Conservation (phyloP, 2,329 filamentous ascomycete species). For the Colletotrichum sp. region DNA sequence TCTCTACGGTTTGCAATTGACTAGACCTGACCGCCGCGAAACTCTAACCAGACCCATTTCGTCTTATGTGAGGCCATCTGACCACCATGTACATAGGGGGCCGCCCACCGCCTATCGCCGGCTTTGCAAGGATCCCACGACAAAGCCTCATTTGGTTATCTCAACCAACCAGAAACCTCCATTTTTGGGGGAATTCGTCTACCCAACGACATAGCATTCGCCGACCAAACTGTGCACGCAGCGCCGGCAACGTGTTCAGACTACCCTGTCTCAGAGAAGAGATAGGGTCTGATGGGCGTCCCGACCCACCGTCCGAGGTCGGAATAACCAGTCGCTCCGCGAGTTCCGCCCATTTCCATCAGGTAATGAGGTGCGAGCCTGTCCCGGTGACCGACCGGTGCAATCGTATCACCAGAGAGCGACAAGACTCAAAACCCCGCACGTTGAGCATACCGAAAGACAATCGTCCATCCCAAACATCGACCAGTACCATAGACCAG, state of each 20-base stretch:
- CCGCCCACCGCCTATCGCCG: constrained; percentile 19
- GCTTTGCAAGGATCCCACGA: constrained; percentile 16
- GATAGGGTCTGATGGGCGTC: not conserved
- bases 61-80: constrained; percentile 12
- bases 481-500: not conserved
- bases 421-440: constrained; percentile 14
- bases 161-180: constrained; percentile 8
- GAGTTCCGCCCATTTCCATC: constrained; percentile 10
- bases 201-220: constrained; percentile 1
- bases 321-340: constrained; percentile 22
- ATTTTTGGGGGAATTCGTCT: not conserved
- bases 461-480: constrained; percentile 3
- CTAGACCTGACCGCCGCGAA: not conserved
- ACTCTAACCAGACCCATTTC: not conserved
- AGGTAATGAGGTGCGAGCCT: constrained; percentile 1
- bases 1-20: not conserved
- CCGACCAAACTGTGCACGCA: not conserved
- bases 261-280: constrained; percentile 4
- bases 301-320: constrained; percentile 21
- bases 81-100: not conserved
- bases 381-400: constrained; percentile 6
- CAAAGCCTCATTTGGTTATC: not conserved
- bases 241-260: not conserved
- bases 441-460: not conserved
- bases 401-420: constrained; percentile 4